Base-by-base conservation (phyloP, 2,329 filamentous ascomycete genomes). In the Fusarium solani-melongenae region DNA sequence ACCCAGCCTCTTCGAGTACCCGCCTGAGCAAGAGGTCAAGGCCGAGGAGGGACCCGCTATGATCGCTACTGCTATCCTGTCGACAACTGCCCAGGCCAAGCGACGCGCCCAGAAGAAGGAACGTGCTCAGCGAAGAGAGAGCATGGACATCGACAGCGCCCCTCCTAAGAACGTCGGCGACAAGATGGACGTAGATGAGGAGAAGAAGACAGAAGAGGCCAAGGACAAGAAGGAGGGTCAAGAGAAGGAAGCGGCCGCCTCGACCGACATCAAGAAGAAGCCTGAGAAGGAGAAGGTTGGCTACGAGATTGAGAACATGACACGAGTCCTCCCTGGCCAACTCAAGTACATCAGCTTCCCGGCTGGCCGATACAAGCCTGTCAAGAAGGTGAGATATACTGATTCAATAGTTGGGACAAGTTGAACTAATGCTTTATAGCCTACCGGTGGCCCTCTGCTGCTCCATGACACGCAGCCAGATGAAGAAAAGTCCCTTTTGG, bases 221-320 rank as follows among this genome's bases (percentile, higher is more conserved):
- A 90, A 89, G 71, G 90, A 92, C 55, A 92, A 92, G 82, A 89
- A 91, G 74, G 88, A 88, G 38, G 83, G 82, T n/a, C 88, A 89
- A 15, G 82, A 92, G 51, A 92, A 92, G 81, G 91, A 93, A 60
- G 79, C 82, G 2, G 83, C 85, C 1, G 81, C 84, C 14, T 77
- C 88, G 2, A 83, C 86, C 41, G 90, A 92, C 15, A 85, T 87
- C 39, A 98, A 96, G 89, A 98, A 97, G 89, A 97, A 96, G 88
- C 86, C 87, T 0, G 95, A 98, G 84, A 97, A 96, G 86, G 96
- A 99, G 86, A 98, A 98, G 89, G 90, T 97, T 67, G 96, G 96
- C 76, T 98, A 96, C 81, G 95, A 98, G 73, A 89, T 99, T 71
- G 94, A 96, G 81, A 99, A 99, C 87, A 97, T 99, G 94, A 97